phyloP scores from a whole-genome alignment of 1,284 basidiomycete species.

The Waitea zeae region DNA sequence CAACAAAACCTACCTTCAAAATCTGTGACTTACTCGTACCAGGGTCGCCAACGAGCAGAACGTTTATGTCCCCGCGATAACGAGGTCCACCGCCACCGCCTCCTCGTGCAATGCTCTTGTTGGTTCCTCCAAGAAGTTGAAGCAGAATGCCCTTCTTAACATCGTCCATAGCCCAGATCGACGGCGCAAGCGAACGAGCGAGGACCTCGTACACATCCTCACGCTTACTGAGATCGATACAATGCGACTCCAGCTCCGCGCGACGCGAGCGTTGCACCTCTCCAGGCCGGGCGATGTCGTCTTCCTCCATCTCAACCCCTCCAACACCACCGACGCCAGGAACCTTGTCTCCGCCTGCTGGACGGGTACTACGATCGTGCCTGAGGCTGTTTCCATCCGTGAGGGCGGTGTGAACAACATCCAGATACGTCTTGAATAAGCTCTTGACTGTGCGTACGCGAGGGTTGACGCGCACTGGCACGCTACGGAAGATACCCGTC shows the following conservation, averaged over 20 bases:
- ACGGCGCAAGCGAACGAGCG: conserved; percentile 77
- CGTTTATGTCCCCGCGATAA: conserved; percentile 96
- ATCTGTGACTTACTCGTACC: conserved; percentile 98
- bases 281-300: conserved; percentile 18
- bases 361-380: conserved; percentile 68
- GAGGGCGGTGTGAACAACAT: conserved; percentile 84
- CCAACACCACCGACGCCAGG: conserved; percentile 78
- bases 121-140: conserved; percentile 94
- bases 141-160: conserved; percentile 96
- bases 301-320: conserved; percentile 45
- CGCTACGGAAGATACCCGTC: conserved; percentile 88
- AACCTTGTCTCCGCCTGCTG: conserved; percentile 46
- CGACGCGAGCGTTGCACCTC: conserved; percentile 26
- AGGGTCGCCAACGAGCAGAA: conserved; percentile 92
- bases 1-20: conserved; percentile 43
- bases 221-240: conserved; percentile 53
- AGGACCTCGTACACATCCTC: conserved; percentile 84
- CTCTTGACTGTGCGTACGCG: conserved; percentile 85
- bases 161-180: conserved; percentile 97
- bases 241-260: conserved; percentile 40
- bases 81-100: conserved; percentile 91
- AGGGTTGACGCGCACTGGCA: conserved; percentile 88
- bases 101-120: conserved; percentile 85
- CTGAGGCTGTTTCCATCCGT: conserved; percentile 58
- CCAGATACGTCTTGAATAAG: conserved; percentile 93